A percentile compares a stretch with the other conserved stretches of the same genome.
These are phyloP conservation scores for Piper betle DNA, from an alignment of 164 flowering plant genomes.

Conservation along the genomic window DNA sequence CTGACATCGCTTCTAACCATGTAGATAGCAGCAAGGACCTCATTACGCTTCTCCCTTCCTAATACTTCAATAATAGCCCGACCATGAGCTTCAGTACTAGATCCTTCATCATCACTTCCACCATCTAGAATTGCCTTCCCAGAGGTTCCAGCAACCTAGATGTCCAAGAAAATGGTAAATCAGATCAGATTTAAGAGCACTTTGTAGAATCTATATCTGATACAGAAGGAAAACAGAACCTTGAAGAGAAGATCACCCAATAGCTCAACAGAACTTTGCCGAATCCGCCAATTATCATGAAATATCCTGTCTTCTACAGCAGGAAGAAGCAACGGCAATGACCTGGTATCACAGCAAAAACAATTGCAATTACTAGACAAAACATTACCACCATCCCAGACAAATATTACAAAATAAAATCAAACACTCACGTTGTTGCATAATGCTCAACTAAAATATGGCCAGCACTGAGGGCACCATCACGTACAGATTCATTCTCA, in stretches of 20 bases:
- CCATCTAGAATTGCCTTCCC: conserved; percentile 99
- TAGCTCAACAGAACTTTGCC: conserved; percentile 97
- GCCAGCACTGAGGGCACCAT: conserved; percentile 96
- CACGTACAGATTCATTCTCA: conserved; percentile 99
- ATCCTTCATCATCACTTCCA: conserved; percentile 99
- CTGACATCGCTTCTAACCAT: conserved; percentile 99
- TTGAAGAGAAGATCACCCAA: conserved; percentile 94
- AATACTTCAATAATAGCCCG: conserved; percentile 96
- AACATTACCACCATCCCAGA: background rate
- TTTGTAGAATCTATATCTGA: background rate
- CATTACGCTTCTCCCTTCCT: conserved; percentile 92
- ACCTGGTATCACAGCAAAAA: conserved; percentile 33
- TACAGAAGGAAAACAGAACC: conserved; percentile 22
- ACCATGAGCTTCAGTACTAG: conserved; percentile 99
- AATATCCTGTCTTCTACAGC: conserved; percentile 99
- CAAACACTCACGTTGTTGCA: conserved; percentile 71
- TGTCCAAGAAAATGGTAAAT: background rate
- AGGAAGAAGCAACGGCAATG: conserved; percentile 92
- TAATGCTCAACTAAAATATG: conserved; percentile 97
- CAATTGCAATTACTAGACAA: background rate
- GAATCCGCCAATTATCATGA: conserved; percentile 94
- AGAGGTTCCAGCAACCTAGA: conserved; percentile 98
- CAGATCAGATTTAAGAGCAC: background rate
- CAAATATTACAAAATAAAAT: background rate
- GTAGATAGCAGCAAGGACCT: conserved; percentile 95